A percentile compares a stretch with the other conserved stretches of the same genome.
phyloP scores from a whole-genome alignment of 1,284 basidiomycete genomes.

The Trichosporon coremiiforme region DNA sequence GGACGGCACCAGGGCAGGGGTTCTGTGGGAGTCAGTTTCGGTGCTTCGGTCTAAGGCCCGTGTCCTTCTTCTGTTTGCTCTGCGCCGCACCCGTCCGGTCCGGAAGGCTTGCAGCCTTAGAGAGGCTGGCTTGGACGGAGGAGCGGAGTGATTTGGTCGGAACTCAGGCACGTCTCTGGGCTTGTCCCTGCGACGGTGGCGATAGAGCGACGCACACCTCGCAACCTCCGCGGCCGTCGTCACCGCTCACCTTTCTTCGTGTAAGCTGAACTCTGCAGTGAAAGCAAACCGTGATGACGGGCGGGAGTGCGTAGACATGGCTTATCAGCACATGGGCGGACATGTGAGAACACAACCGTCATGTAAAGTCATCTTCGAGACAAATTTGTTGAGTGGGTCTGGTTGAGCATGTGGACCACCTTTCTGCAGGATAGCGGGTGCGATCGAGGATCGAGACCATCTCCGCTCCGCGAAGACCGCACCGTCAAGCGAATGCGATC shows the following conservation, averaged over 20 bases:
- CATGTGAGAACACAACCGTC: too few relatives aligned
- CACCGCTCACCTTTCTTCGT: neutral
- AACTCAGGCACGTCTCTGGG: neutral
- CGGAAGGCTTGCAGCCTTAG: neutral
- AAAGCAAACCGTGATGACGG: too few relatives aligned
- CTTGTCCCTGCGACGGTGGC: neutral
- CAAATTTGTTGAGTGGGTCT: too few relatives aligned
- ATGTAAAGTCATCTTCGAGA: too few relatives aligned
- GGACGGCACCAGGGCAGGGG: neutral
- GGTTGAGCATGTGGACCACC: too few relatives aligned
- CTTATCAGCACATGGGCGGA: too few relatives aligned
- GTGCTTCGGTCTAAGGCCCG: neutral
- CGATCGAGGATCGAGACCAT: too few relatives aligned
- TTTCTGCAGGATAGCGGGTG: too few relatives aligned
- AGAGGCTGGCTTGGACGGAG: neutral
- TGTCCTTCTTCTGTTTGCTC: too few relatives aligned
- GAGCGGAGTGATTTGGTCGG: slow-evolving; percentile 2
- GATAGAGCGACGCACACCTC: slow-evolving; percentile 1
- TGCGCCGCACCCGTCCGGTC: neutral
- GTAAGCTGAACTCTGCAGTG: neutral
- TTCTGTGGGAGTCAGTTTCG: neutral
- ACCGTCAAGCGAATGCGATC: too few relatives aligned
- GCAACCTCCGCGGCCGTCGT: slow-evolving; percentile 8
- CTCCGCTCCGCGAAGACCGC: too few relatives aligned
- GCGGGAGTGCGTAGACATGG: too few relatives aligned